Evolutionary conservation across 23 red algal genomes (phyloP), one percentile per base, ranked within the genome.

Genomic region (Gracilaria vermiculophylla): DNA sequence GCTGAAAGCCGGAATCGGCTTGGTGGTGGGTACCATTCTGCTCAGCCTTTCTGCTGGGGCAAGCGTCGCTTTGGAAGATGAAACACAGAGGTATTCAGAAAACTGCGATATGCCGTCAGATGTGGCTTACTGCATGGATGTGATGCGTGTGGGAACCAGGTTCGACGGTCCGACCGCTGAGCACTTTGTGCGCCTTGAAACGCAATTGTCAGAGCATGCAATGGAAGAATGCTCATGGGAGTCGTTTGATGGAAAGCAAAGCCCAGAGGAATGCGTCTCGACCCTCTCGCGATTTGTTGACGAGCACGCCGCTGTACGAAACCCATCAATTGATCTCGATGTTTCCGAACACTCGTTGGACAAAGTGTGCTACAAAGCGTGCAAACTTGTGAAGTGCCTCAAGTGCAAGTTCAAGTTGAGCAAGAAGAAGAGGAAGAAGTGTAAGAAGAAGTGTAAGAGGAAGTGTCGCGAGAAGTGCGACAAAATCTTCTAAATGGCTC

Each of bases 391-490:
- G 67, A 73, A 73, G 17, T 73, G 67, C 42, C 17, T 73, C 39
- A 73, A 73, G 67, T 73, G 67, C 67, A 73, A 73, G 23, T 73
- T 73, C 40, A 73, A 73, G 37, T 24, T 45, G 0, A 39, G 8
- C 5, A 73, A 73, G 67, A 73, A 47, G 39, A 73, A 73, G 67
- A 73, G 67, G 67, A 73, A 47, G 67, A 73, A 73, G 67, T 73
- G 67, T 19, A 73, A 73, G 67, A 73, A 73, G 67, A 73, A 73
- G 67, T 73, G 67, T 40, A 73, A 73, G 67, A 73, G 32, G 37
- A 73, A 73, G 67, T 73, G 67, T 36, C 6, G 20, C 3, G 47
- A 73, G 67, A 73, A 73, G 67, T 73, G 67, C 15, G 23, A 73
- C 40, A 73, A 73, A 16, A 17, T 42, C 8, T 73, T 73, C 40